Conservation (phyloP, 768 basidiomycete species). For the Clitopilus hobsonii region DNA sequence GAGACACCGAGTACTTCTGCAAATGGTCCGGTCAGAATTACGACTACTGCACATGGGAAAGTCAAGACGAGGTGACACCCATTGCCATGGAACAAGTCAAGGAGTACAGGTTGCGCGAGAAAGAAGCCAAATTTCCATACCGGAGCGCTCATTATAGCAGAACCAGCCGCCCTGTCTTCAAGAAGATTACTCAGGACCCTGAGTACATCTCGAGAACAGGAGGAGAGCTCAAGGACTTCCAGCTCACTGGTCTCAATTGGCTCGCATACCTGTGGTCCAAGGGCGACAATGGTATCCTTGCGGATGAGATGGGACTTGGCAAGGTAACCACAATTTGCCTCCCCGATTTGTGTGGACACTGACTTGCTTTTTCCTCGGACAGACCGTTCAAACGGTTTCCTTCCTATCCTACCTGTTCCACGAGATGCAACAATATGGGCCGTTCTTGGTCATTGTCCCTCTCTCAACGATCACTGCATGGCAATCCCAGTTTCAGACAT, state of each 20-base stretch:
- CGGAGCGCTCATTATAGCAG: constrained; percentile 70
- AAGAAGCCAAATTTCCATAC: constrained; percentile 78
- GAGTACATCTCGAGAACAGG: constrained; percentile 76
- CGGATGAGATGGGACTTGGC: constrained; percentile 99
- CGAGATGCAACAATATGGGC: constrained; percentile 87
- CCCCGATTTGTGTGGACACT: constrained; percentile 1
- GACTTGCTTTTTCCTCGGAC: constrained; percentile 1
- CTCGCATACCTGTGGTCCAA: constrained; percentile 94
- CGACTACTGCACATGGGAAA: constrained; percentile 95
- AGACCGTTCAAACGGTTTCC: constrained; percentile 95
- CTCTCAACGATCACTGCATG: constrained; percentile 97
- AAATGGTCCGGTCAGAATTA: constrained; percentile 96
- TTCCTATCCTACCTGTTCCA: constrained; percentile 96
- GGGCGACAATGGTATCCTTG: constrained; percentile 94
- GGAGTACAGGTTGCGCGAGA: constrained; percentile 72
- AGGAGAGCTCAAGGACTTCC: constrained; percentile 93
- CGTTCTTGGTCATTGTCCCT: constrained; percentile 96
- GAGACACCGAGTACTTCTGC: constrained; percentile 83
- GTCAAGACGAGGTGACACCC: constrained; percentile 69
- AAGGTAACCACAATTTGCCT: constrained; percentile 47
- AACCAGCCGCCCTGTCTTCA: constrained; percentile 70
- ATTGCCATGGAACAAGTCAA: constrained; percentile 78
- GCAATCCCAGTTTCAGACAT: constrained; percentile 90
- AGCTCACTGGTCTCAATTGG: constrained; percentile 98
- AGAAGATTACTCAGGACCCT: constrained; percentile 84